Conservation (phyloP, 345 rosid genomes). For the Viola odorata region DNA sequence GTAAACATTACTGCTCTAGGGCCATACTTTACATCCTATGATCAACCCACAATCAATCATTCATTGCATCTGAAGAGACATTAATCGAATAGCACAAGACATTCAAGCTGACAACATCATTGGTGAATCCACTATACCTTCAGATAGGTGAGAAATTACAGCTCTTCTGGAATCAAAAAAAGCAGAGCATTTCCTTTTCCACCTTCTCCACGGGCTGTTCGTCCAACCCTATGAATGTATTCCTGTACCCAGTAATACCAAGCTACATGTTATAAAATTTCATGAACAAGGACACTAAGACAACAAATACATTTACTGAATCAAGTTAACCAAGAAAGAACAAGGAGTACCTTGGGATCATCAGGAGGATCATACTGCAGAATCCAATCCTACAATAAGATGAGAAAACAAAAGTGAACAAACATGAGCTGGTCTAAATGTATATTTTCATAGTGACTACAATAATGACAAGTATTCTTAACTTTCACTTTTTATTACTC, state of each 20-base stretch:
- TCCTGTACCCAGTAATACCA: constrained; percentile 4
- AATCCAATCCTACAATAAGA: constrained; percentile 79
- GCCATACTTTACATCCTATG: not conserved
- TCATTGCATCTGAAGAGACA: not conserved
- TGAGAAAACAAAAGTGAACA: not conserved
- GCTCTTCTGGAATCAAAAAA: constrained; percentile 88
- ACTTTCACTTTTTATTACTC: not conserved
- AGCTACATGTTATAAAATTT: not conserved
- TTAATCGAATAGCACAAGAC: not conserved
- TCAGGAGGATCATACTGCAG: constrained; percentile 99
- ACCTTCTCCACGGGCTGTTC: constrained; percentile 99
- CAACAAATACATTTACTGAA: not conserved
- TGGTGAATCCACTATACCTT: constrained; percentile 41
- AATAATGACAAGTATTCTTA: not conserved
- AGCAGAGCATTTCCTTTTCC: constrained; percentile 91
- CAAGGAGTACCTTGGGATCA: constrained; percentile 65
- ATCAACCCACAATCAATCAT: not conserved
- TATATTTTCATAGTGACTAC: not conserved
- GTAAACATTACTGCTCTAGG: not conserved
- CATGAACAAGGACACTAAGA: too few species aligned
- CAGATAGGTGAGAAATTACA: constrained; percentile 78
- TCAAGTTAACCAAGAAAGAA: not conserved
- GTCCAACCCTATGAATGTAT: constrained; percentile 97
- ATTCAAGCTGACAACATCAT: not conserved
- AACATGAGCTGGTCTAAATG: not conserved